Base-by-base conservation (phyloP, 139 green algal genomes). In the Chlorella sp. region DNA sequence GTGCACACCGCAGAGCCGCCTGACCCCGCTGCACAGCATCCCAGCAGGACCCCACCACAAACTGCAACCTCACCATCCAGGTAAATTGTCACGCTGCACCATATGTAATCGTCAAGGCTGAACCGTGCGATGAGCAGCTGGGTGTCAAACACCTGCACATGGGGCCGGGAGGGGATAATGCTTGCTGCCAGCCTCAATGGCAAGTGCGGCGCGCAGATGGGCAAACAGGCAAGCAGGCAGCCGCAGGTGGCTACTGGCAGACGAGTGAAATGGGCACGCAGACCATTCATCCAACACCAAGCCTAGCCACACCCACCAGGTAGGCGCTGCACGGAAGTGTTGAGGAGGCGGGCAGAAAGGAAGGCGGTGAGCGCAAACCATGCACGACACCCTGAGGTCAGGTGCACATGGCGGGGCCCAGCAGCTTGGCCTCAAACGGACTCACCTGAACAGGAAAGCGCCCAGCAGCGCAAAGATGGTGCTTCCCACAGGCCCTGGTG, bases 101-200 rank as follows among this genome's bases (percentile, higher is more conserved):
- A 94, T 2, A 96, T 85, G 72, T 96, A 96, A 9, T 96, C 91
- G 76, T 97, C 93, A 62, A 93, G 44, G 65, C 84, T 83, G 64
- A 91, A 76, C 28, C 81, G 69, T 43, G 76, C 30, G 60, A 73
- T 73, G 4, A 73, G 77, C 60, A 83, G 56, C 60, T 73, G 58
- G 60, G 77, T 73, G 77, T 73, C 77, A 34, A 73, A 73, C 40
- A 82, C 51, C 51, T 60, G 51, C 51, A 60, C 13, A 26, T 20
- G 51, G 24, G 9, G 9, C 2, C 2, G 51, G 2, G 51, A 24
- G 14, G n/a, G n/a, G n/a, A n/a, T n/a, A n/a, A n/a, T n/a, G n/a
- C n/a, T n/a, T n/a, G n/a, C n/a, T n/a, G n/a, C n/a, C 9, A 24
- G 51, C 51, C 2, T 16, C 24, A 3, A 3, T 26, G 51, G 24